Evolutionary conservation across 495 filamentous ascomycete genomes (phyloP), one percentile per base, ranked within the genome.

Genomic region (Tricharina praecox): DNA sequence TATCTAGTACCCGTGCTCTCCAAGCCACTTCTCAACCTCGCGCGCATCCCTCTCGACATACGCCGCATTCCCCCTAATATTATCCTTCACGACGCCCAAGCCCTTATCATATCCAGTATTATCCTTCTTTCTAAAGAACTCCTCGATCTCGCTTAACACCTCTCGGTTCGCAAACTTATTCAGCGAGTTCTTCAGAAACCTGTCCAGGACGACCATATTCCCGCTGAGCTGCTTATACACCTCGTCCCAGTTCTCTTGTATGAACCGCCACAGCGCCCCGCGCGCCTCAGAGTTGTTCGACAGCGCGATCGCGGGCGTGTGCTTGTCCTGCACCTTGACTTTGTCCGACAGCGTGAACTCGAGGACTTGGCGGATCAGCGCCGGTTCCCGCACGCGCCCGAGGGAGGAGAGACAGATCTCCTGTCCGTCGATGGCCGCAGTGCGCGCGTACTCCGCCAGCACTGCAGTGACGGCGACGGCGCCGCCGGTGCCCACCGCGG

Each of bases 121-220:
- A 59, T 92, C 78, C 64, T 85, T 90, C 48, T 70, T 71, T 53
- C 73, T 67, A 67, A 95, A 96, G 68, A 97, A 96, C 4, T 60
- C 61, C 38, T 77, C 67, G 55, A 97, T 93, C 36, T 93, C 86
- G 48, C 73, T 66, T 49, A 78, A 72, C n/a, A 75, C 69, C 54
- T 72, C 70, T 19, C 68, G 64, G 53, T 79, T 77, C 0, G 79
- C 71, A 61, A 93, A 95, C 59, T 81, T 82, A 40, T 72, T 70
- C 50, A 97, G 68, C 18, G 75, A 76, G 53, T 78, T 69, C 51
- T 80, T 77, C 53, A 97, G 60, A 64, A 93, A 90, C 18, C 86
- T 76, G 64, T 95, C 87, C 42, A 93, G 67, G 20, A 94, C 75
- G 23, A 94, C 79, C 50, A 82, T 78, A 64, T 92, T 94, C 1